A percentile compares a stretch with the other conserved stretches of the same genome.
Conservation (phyloP, 345 rosid genomes). For the Citrus maxima region DNA sequence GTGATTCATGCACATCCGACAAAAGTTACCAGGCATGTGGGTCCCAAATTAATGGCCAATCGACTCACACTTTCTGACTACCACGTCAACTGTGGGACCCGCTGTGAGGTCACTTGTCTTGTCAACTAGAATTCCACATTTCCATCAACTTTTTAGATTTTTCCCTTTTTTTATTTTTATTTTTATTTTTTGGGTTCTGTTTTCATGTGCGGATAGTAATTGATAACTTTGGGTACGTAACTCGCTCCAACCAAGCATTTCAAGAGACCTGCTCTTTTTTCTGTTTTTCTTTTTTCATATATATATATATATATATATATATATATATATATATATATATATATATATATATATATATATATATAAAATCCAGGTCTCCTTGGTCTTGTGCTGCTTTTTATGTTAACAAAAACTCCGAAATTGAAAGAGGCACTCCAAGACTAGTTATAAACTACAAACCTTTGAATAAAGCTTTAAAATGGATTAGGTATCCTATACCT, state of each 20-base stretch:
- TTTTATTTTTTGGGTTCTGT: neutral
- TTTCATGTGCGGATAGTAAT: neutral
- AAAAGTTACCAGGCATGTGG: constrained; percentile 30
- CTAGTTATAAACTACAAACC: too few species aligned
- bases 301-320: too few species aligned
- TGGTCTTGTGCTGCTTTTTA: too few species aligned
- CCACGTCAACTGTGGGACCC: constrained; percentile 30
- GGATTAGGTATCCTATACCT: too few species aligned
- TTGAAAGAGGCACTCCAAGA: too few species aligned
- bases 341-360: too few species aligned
- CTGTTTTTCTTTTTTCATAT: too few species aligned
- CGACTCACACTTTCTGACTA: neutral
- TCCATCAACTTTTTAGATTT: neutral
- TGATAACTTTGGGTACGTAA: neutral
- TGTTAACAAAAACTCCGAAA: too few species aligned
- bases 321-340: too few species aligned
- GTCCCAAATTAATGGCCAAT: constrained; percentile 23
- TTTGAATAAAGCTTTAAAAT: too few species aligned
- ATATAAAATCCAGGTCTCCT: too few species aligned
- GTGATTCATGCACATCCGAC: constrained; percentile 44
- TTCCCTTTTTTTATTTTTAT: too few species aligned
- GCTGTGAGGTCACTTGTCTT: neutral
- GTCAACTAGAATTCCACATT: constrained; percentile 11
- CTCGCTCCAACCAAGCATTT: neutral
- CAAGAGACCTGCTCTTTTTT: neutral